phyloP scores from a whole-genome alignment of 805 yeast genomes.

The Naumovozyma baii region DNA sequence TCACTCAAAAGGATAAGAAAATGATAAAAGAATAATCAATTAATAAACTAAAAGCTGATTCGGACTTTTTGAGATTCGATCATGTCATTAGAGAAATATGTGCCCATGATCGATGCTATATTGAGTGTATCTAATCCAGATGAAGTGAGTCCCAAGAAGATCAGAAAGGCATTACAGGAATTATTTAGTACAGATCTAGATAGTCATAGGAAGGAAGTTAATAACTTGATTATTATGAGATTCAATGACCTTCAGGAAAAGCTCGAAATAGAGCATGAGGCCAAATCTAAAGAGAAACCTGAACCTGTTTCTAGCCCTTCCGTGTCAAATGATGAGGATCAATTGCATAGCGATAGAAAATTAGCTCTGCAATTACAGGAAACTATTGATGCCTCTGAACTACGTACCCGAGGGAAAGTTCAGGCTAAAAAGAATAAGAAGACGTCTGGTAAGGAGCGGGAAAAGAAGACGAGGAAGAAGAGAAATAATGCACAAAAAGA shows the following conservation, averaged over 20 bases:
- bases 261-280: slow-evolving; percentile 27
- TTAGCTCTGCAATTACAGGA: slow-evolving; percentile 42
- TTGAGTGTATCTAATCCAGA: slow-evolving; percentile 61
- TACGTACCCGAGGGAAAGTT: too few species aligned
- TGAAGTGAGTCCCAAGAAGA: slow-evolving; percentile 58
- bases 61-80: too few species aligned
- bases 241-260: slow-evolving; percentile 39
- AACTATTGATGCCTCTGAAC: slow-evolving; percentile 6
- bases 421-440: slow-evolving; percentile 9
- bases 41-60: too few species aligned
- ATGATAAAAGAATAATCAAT: too few species aligned
- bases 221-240: slow-evolving; percentile 49
- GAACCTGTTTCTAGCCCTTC: not conserved
- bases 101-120: slow-evolving; percentile 67
- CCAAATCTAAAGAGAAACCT: slow-evolving; percentile 28
- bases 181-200: slow-evolving; percentile 50
- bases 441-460: slow-evolving; percentile 4
- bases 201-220: slow-evolving; percentile 43
- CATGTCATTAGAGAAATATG: slow-evolving; percentile 30
- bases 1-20: too few species aligned
- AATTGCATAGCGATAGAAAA: slow-evolving; percentile 35
- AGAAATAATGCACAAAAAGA: slow-evolving; percentile 1
- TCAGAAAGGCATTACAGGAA: slow-evolving; percentile 64
- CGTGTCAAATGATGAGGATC: not conserved
- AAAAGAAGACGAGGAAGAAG: slow-evolving; percentile 9